These are phyloP conservation scores for Glycine tomentella DNA, from an alignment of 306 rosid species.

Conservation along the genomic window DNA sequence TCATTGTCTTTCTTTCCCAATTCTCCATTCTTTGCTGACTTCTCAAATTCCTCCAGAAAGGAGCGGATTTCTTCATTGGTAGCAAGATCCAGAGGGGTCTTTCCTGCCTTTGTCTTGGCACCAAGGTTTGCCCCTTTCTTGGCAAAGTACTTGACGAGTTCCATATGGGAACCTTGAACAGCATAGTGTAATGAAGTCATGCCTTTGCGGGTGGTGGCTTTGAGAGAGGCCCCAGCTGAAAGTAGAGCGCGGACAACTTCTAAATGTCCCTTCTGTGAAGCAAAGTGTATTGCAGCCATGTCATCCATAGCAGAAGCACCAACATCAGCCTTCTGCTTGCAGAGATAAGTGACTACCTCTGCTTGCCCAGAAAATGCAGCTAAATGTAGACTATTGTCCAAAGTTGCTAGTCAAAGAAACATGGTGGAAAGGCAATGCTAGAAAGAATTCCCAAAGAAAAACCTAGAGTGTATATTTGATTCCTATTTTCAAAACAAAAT, in stretches of 20 bases:
- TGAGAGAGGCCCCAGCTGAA: conserved; percentile 70
- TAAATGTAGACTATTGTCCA: conserved; percentile 76
- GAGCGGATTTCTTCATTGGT: conserved; percentile 66
- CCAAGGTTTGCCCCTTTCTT: conserved; percentile 78
- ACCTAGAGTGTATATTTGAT: background rate
- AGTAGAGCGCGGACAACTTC: conserved; percentile 67
- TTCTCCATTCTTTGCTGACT: conserved; percentile 55
- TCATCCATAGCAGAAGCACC: conserved; percentile 97
- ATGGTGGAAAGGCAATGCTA: conserved; percentile 31
- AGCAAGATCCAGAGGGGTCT: conserved; percentile 82
- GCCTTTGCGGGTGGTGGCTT: conserved; percentile 86
- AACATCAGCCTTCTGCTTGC: conserved; percentile 88
- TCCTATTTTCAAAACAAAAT: background rate
- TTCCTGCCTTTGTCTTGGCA: conserved; percentile 78
- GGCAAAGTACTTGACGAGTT: conserved; percentile 83
- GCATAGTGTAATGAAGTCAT: conserved; percentile 83
- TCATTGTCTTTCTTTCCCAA: conserved; percentile 50
- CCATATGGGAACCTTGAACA: conserved; percentile 80
- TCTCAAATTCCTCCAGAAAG: conserved; percentile 67
- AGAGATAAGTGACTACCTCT: conserved; percentile 74
- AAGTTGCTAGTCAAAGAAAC: conserved; percentile 68
- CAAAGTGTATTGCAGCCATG: conserved; percentile 96
- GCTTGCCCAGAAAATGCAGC: conserved; percentile 93
- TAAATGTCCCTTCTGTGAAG: conserved; percentile 91
- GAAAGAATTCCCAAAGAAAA: conserved; percentile 34